phyloP scores from a whole-genome alignment of 495 filamentous ascomycete species.

The Parmelia sp. region DNA sequence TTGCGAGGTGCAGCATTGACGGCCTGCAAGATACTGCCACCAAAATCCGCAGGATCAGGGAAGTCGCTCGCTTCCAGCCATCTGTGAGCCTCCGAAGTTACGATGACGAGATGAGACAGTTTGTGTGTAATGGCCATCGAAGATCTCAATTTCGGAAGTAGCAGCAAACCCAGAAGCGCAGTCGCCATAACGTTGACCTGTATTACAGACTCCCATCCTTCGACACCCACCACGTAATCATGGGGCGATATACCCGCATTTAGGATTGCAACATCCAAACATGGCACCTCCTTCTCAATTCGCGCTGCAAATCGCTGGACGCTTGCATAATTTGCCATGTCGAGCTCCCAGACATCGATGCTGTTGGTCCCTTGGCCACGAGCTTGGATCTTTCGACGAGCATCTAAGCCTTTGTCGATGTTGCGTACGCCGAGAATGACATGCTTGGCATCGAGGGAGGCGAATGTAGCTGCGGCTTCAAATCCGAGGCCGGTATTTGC shows the following conservation, averaged over 20 bases:
- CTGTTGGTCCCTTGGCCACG: not conserved
- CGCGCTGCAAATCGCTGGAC: constrained; percentile 43
- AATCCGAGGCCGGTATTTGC: constrained; percentile 35
- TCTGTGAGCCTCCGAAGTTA: not conserved
- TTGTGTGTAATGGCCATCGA: not conserved
- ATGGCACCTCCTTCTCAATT: constrained; percentile 10
- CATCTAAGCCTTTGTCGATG: not conserved
- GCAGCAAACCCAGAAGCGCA: constrained; percentile 46
- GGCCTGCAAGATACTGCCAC: not conserved
- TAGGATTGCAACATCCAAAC: constrained; percentile 40
- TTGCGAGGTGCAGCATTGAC: not conserved
- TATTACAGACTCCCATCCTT: constrained; percentile 50
- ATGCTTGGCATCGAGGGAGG: constrained; percentile 32
- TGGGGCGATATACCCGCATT: constrained; percentile 43
- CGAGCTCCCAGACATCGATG: constrained; percentile 30
- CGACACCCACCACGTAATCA: constrained; percentile 32
- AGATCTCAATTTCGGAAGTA: constrained; percentile 39
- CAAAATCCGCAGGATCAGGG: not conserved
- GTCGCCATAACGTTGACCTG: constrained; percentile 58
- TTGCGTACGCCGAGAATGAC: constrained; percentile 42
- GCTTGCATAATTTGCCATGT: constrained; percentile 47
- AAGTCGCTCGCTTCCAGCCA: not conserved
- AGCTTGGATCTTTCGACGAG: not conserved
- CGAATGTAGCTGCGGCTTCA: constrained; percentile 30
- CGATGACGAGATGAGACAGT: not conserved